Evolutionary conservation across 2,329 filamentous ascomycete species (phyloP).

Genomic region (Aspergillus awamori): DNA sequence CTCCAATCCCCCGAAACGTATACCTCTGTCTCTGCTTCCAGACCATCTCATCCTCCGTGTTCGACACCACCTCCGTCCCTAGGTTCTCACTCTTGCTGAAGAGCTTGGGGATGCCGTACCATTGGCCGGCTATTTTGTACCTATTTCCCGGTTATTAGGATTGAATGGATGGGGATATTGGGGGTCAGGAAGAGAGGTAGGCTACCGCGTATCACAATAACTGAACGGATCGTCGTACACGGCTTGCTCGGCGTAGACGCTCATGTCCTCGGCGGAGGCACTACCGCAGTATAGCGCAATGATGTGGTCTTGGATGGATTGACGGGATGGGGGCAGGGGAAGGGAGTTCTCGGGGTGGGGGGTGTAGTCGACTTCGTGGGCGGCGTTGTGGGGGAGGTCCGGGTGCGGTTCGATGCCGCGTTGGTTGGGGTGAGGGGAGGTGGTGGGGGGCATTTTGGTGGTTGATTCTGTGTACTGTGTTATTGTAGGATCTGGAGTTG

Average conservation of each 20-base stretch:
- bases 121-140: constrained; percentile 18
- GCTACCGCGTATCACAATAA: constrained; percentile 19
- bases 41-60: constrained; percentile 7
- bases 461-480: background rate
- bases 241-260: constrained; percentile 15
- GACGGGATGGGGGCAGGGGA: constrained; percentile 7
- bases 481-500: too few relatives aligned
- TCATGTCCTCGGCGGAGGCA: constrained; percentile 15
- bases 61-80: constrained; percentile 10
- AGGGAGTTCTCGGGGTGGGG: constrained; percentile 12
- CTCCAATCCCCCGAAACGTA: constrained; percentile 10
- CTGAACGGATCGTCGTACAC: constrained; percentile 20
- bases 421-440: constrained; percentile 10
- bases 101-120: constrained; percentile 18
- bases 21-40: constrained; percentile 19
- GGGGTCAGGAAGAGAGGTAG: too few relatives aligned
- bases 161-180: background rate
- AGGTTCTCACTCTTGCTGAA: constrained; percentile 15
- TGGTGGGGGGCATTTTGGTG: constrained; percentile 13
- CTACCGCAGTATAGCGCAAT: constrained; percentile 12
- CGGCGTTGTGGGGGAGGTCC: constrained; percentile 2
- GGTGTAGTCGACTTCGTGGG: constrained; percentile 4
- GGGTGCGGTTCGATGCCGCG: constrained; percentile 15
- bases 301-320: constrained; percentile 12
- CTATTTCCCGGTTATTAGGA: background rate